phyloP scores from a whole-genome alignment of 2,329 filamentous ascomycete genomes.

The Arthrobotrys entomopaga region DNA sequence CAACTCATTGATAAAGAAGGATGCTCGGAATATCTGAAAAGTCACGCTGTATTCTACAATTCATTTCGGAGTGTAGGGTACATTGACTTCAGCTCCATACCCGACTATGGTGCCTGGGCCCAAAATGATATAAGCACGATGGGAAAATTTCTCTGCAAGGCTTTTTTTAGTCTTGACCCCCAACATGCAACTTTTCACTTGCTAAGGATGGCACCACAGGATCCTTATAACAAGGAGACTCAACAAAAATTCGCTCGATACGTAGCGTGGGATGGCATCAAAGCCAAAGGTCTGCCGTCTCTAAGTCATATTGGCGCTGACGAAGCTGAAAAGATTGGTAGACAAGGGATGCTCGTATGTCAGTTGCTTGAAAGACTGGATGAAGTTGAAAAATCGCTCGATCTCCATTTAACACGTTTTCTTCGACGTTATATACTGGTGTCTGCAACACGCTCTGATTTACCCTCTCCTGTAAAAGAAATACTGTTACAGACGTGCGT shows the following conservation, averaged over 20 bases:
- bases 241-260: not conserved
- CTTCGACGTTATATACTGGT: slow-evolving; percentile 24
- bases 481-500: no score
- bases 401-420: not conserved
- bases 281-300: not conserved
- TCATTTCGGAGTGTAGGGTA: not conserved
- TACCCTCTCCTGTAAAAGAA: not conserved
- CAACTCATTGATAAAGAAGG: slow-evolving; percentile 5
- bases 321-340: not conserved
- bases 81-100: slow-evolving; percentile 1
- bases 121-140: not conserved
- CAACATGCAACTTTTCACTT: not conserved
- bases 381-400: not conserved
- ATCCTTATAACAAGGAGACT: not conserved
- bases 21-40: not conserved
- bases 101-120: not conserved
- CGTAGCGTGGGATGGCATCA: not conserved
- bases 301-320: not conserved
- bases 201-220: not conserved
- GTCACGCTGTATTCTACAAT: not conserved
- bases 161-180: not conserved
- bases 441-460: not conserved
- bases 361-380: not conserved
- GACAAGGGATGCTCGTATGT: not conserved
- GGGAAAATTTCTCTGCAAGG: not conserved